Conservation (phyloP, 192 early-diverging fungal genomes). For the Backusella australiensis region DNA sequence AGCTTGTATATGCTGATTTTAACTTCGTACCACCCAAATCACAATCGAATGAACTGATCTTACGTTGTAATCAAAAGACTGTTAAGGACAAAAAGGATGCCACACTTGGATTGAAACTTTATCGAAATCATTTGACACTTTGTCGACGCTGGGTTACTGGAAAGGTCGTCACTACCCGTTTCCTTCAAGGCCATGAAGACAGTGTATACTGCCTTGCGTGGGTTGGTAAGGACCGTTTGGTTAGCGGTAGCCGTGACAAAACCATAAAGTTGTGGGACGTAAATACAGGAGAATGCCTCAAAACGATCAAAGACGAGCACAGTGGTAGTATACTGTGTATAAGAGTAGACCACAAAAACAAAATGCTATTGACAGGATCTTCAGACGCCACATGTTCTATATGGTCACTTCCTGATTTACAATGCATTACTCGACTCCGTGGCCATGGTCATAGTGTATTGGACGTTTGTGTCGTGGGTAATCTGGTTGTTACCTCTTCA, state of each 20-base stretch:
- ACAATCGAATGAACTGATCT: neutral
- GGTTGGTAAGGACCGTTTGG: conserved; percentile 59
- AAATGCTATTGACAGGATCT: conserved; percentile 78
- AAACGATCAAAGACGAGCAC: conserved; percentile 60
- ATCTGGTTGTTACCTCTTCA: conserved; percentile 80
- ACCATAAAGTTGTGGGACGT: conserved; percentile 86
- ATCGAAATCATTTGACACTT: conserved; percentile 60
- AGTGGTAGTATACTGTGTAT: conserved; percentile 74
- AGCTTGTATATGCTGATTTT: conserved; percentile 13
- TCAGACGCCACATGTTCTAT: conserved; percentile 83
- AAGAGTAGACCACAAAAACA: conserved; percentile 61
- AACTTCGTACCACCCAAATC: conserved; percentile 5
- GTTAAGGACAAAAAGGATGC: neutral
- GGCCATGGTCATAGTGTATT: conserved; percentile 85
- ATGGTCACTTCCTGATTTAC: conserved; percentile 67
- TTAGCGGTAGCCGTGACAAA: conserved; percentile 77
- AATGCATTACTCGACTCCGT: conserved; percentile 45
- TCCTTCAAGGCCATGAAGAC: conserved; percentile 75
- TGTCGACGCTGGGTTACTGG: conserved; percentile 56
- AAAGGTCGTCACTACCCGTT: conserved; percentile 38
- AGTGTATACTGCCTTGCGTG: conserved; percentile 93
- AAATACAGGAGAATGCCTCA: conserved; percentile 46
- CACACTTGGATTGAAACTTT: conserved; percentile 47
- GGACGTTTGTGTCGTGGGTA: conserved; percentile 75
- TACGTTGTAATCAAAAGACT: neutral